phyloP scores from a whole-genome alignment of 441 rosid species.

The Flueggea neowawraea region DNA sequence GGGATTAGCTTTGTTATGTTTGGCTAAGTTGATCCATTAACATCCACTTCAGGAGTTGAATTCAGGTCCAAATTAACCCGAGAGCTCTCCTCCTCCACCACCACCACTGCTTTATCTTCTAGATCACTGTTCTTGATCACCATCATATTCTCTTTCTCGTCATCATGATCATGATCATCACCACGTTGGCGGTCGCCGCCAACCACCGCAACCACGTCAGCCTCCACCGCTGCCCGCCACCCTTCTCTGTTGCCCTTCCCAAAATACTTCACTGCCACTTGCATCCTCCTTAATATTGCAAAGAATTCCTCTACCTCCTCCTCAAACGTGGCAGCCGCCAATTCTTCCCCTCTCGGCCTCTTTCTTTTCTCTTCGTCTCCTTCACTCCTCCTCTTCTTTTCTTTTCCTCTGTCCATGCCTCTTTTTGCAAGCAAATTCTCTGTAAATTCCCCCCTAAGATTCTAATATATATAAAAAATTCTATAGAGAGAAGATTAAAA shows the following conservation, averaged over 20 bases:
- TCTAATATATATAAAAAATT: too few relatives aligned
- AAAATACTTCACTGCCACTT: slow-evolving; percentile 23
- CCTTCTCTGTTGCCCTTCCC: slow-evolving; percentile 15
- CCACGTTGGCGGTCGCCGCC: neutral
- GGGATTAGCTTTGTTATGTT: neutral
- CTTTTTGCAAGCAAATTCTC: too few relatives aligned
- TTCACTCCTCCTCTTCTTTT: slow-evolving; percentile 4
- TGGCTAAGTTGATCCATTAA: slow-evolving; percentile 1
- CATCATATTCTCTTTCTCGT: neutral
- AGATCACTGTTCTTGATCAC: neutral
- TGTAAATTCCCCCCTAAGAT: too few relatives aligned
- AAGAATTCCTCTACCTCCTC: slow-evolving; percentile 41
- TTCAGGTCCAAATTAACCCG: slow-evolving; percentile 24
- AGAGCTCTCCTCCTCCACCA: neutral
- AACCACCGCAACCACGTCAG: slow-evolving; percentile 5
- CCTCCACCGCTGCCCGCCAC: slow-evolving; percentile 18
- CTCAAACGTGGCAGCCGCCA: slow-evolving; percentile 15
- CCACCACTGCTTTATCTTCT: neutral
- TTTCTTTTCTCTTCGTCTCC: slow-evolving; percentile 15
- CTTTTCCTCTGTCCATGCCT: slow-evolving; percentile 11
- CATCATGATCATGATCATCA: neutral
- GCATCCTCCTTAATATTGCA: slow-evolving; percentile 29
- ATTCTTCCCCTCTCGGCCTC: slow-evolving; percentile 17
- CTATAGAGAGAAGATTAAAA: too few relatives aligned
- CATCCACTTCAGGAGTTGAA: slow-evolving; percentile 16